Evolutionary conservation across 2,329 filamentous ascomycete species (phyloP).

Genomic region (Trichoderma sp.): DNA sequence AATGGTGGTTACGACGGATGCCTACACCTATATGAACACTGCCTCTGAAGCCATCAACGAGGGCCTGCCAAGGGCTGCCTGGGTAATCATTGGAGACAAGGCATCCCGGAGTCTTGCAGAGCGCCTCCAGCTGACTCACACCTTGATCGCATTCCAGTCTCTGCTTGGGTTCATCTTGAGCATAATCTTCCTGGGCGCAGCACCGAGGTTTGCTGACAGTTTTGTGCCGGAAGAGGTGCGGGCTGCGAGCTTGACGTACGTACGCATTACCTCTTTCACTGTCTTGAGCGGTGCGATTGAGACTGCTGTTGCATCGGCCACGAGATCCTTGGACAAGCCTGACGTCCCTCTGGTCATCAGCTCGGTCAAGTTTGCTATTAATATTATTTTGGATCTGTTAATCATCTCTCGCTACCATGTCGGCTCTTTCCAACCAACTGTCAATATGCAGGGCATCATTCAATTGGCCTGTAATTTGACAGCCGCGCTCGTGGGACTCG

Average conservation of each 20-base stretch:
- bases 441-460: constrained; percentile 67
- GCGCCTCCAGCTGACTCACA: constrained; percentile 64
- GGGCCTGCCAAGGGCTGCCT: constrained; percentile 69
- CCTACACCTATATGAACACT: constrained; percentile 70
- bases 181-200: constrained; percentile 59
- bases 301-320: constrained; percentile 62
- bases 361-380: constrained; percentile 64
- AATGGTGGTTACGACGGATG: constrained; percentile 44
- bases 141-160: constrained; percentile 63
- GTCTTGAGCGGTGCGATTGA: constrained; percentile 66
- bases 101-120: constrained; percentile 54
- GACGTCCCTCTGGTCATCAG: constrained; percentile 71
- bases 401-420: constrained; percentile 70
- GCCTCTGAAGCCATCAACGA: constrained; percentile 73
- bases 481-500: constrained; percentile 59
- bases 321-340: constrained; percentile 68
- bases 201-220: constrained; percentile 57
- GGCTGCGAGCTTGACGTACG: constrained; percentile 61
- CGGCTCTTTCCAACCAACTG: constrained; percentile 54
- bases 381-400: constrained; percentile 69
- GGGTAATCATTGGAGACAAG: constrained; percentile 69
- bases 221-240: constrained; percentile 67
- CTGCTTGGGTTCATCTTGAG: constrained; percentile 63
- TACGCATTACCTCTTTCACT: constrained; percentile 66
- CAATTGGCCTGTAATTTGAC: constrained; percentile 63